Conservation (phyloP, 495 filamentous ascomycete genomes). For the Aspergillus avenaceus region DNA sequence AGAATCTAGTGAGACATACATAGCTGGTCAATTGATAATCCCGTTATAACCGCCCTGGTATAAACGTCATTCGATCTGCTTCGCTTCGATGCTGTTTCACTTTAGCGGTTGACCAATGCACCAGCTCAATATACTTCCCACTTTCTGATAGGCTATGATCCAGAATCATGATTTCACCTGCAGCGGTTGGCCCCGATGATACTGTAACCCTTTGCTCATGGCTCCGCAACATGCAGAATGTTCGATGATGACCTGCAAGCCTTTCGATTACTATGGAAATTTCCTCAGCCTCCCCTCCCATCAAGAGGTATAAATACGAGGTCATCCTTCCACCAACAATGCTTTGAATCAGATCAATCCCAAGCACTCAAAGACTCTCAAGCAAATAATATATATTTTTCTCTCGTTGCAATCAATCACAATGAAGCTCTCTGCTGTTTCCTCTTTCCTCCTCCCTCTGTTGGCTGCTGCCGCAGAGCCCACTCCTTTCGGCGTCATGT, state of each 20-base stretch:
- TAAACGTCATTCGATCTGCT: no score
- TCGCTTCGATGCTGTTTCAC: constrained; percentile 1
- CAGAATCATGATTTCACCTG: background rate
- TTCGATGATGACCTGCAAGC: background rate
- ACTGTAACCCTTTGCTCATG: background rate
- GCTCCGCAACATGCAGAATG: background rate
- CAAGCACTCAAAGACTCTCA: background rate
- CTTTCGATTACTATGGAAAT: no score
- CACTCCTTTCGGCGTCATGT: constrained; percentile 32
- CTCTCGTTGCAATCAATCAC: constrained; percentile 8
- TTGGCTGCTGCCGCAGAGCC: constrained; percentile 22
- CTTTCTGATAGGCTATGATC: background rate
- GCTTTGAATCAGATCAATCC: background rate
- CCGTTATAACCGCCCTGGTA: no score
- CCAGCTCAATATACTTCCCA: background rate
- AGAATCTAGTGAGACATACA: constrained; percentile 12
- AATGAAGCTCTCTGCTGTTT: constrained; percentile 26
- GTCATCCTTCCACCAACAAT: background rate
- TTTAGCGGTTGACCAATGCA: constrained; percentile 1
- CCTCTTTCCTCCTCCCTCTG: constrained; percentile 26
- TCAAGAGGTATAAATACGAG: background rate
- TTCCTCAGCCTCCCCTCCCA: background rate
- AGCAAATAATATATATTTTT: background rate
- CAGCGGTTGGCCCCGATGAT: background rate
- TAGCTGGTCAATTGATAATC: no score